Evolutionary conservation across 495 filamentous ascomycete genomes (phyloP).

Genomic region (Astrocystis sublimbata): DNA sequence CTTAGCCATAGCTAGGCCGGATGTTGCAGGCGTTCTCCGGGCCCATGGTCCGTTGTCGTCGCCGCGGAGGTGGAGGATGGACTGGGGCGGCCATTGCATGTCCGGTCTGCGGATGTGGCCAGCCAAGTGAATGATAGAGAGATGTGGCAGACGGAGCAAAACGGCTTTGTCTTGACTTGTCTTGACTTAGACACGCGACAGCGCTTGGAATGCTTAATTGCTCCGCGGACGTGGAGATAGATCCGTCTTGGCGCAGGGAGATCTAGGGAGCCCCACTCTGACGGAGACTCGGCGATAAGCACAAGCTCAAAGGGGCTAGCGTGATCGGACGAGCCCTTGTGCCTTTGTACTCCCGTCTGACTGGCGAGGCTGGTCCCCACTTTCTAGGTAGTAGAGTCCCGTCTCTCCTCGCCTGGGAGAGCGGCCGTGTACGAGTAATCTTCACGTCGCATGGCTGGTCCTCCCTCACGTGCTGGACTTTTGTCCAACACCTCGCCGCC

Average conservation of each 20-base stretch:
- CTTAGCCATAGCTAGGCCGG: no score
- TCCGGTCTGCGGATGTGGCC: background rate
- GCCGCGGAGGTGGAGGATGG: background rate
- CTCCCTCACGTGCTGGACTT: no score
- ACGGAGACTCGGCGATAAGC: background rate
- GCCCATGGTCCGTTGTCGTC: background rate
- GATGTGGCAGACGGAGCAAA: no score
- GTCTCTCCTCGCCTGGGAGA: no score
- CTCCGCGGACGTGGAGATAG: conserved; percentile 13
- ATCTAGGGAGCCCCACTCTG: background rate
- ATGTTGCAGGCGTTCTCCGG: background rate
- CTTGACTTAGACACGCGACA: background rate
- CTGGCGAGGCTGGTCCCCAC: no score
- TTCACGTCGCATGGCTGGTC: no score
- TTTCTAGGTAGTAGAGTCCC: no score
- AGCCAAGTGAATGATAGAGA: background rate
- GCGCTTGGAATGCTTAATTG: background rate
- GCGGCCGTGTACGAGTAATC: no score
- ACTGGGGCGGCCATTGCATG: background rate
- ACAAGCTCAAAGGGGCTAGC: background rate
- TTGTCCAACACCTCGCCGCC: no score
- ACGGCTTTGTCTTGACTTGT: no score
- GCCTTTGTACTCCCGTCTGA: no score
- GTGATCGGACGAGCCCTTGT: background rate
- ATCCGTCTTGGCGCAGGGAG: background rate